Evolutionary conservation across 2,329 filamentous ascomycete genomes (phyloP).

Genomic region (Magnaporthiopsis incrustans): DNA sequence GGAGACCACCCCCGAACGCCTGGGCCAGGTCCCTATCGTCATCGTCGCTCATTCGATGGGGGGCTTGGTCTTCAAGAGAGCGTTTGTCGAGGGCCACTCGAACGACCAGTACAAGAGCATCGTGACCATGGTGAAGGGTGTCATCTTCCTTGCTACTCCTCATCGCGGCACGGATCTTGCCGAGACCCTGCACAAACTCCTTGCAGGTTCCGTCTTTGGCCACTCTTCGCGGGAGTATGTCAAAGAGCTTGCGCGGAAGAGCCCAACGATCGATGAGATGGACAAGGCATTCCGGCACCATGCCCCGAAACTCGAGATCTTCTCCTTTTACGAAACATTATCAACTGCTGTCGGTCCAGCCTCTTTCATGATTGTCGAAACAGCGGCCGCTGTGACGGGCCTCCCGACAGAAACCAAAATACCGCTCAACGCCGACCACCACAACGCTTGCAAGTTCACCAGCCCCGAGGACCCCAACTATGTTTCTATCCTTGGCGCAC

Average conservation of each 20-base stretch:
- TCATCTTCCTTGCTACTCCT: constrained; percentile 20
- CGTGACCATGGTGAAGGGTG: constrained; percentile 13
- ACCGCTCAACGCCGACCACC: constrained; percentile 22
- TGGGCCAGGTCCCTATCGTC: constrained; percentile 16
- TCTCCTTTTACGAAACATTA: constrained; percentile 27
- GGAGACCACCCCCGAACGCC: constrained; percentile 10
- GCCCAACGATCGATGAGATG: constrained; percentile 18
- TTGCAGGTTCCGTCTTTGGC: constrained; percentile 10
- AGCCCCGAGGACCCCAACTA: constrained; percentile 16
- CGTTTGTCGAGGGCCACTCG: constrained; percentile 10
- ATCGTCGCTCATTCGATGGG: constrained; percentile 20
- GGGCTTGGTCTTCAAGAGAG: constrained; percentile 19
- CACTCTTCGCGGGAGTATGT: constrained; percentile 19
- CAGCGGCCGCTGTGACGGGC: constrained; percentile 20
- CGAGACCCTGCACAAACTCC: constrained; percentile 16
- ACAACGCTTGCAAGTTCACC: constrained; percentile 21
- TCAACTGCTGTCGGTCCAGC: constrained; percentile 14
- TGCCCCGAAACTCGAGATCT: constrained; percentile 20
- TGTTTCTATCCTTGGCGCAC: constrained; percentile 11
- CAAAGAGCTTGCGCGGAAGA: constrained; percentile 16
- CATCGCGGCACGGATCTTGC: constrained; percentile 19
- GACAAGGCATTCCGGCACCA: constrained; percentile 27
- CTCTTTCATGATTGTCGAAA: constrained; percentile 16
- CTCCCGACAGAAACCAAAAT: constrained; percentile 18
- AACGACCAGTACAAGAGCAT: constrained; percentile 17